Base-by-base conservation (phyloP, 2,329 filamentous ascomycete genomes). In the Diaporthe ampelina region DNA sequence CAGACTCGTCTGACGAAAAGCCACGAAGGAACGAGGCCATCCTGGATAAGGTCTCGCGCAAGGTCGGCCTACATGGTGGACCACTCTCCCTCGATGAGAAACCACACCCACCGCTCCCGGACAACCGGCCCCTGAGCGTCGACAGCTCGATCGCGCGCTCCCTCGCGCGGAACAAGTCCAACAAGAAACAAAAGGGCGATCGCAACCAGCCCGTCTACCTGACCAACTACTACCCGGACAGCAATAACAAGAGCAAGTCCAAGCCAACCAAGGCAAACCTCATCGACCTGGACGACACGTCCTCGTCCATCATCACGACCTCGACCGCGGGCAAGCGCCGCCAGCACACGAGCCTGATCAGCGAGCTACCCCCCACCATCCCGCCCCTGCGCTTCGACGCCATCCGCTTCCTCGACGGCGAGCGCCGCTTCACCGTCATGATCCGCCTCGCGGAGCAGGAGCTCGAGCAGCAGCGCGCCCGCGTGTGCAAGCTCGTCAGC, bases 401-500 rank as follows among this genome's bases (percentile, higher is more conserved):
- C 7, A 45, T 61, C 32, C 48, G 35, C 54, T 37, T 70, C 63
- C 48, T 52, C 48, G 48, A 52, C 48, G 54, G 52, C 63, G 52
- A 70, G 17, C 56, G 58, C 63, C 63, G 72, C 63, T 57, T 58
- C 29, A 50, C 72, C 40, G 63, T 70, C n/a, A 52, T 59, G 40
- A 68, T 61, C 26, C 72, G 72, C 40, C 43, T 58, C 37, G 72
- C 72, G 6, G 72, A 73, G 40, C 72, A 73, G 72, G 63, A 73
- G 72, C 63, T 56, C 40, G 45, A 59, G 52, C 50, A 69, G 40
- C 61, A 73, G 61, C 40, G 65, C 58, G 48, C 48, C 13, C 48
- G 19, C 57, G 65, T 52, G 35, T 8, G 29, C 48, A 43, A 57
- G 58, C 57, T 65, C 32, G n/a, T 32, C 61, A 5, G 13, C 21